Evolutionary conservation across 2,329 filamentous ascomycete genomes (phyloP).

Genomic region (Aureobasidium sp.): DNA sequence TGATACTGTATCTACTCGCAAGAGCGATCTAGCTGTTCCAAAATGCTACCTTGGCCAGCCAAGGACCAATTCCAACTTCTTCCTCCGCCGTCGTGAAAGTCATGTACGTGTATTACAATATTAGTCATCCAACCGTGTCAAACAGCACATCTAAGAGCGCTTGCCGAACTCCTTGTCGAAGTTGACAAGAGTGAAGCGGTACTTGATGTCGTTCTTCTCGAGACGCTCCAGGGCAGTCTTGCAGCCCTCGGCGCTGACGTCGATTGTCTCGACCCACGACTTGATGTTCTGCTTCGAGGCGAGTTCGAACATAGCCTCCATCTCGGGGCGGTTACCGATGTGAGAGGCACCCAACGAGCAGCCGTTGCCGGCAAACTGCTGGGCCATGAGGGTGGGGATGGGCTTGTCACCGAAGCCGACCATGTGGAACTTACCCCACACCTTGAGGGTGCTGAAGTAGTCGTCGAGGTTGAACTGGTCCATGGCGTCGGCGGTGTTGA

Average conservation of each 20-base stretch:
- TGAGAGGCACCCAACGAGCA: constrained; percentile 46
- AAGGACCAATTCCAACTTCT: constrained; percentile 1
- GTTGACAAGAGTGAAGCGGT: constrained; percentile 58
- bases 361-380: constrained; percentile 69
- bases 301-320: constrained; percentile 46
- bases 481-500: constrained; percentile 66
- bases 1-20: not conserved
- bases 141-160: constrained; percentile 25
- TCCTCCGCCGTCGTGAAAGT: not conserved
- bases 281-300: constrained; percentile 46
- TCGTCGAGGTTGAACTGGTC: constrained; percentile 61
- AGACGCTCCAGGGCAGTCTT: constrained; percentile 64
- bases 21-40: constrained; percentile 3
- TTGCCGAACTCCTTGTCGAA: constrained; percentile 62
- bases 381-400: constrained; percentile 62
- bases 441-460: constrained; percentile 73
- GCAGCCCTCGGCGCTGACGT: constrained; percentile 63
- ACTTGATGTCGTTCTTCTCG: constrained; percentile 63
- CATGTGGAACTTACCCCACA: constrained; percentile 73
- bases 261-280: constrained; percentile 57
- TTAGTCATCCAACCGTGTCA: constrained; percentile 11
- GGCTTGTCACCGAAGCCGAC: constrained; percentile 74
- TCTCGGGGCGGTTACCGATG: constrained; percentile 44
- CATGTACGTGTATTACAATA: constrained; percentile 10
- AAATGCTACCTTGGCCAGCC: constrained; percentile 8